Base-by-base conservation (phyloP, 768 basidiomycete species). In the Trametes elegans region DNA sequence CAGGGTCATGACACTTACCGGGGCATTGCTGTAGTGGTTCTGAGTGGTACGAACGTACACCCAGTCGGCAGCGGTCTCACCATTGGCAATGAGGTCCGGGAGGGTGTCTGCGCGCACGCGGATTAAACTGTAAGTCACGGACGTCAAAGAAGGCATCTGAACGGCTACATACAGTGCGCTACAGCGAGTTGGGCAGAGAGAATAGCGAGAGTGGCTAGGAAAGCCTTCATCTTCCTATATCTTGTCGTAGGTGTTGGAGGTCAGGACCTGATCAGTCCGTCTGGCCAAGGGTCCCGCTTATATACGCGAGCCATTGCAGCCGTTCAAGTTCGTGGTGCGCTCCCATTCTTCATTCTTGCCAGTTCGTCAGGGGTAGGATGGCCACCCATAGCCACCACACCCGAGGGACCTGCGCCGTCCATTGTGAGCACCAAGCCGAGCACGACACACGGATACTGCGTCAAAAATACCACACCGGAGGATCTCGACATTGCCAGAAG, bases 71-170 rank as follows among this genome's bases (percentile, higher is more conserved):
- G 52, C 55, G 5, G 45, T 45, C 36, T 57, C 53, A 35, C 66
- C 61, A 44, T 63, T 62, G 11, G 52, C 29, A 28, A 68, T 64
- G 44, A 69, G 54, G 50, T 69, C 64, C 7, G 67, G 68, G 48
- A 69, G 66, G 16, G 65, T 67, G 55, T 69, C 68, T 69, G 49
- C 3, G 18, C 11, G n/a, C n/a, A n/a, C n/a, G n/a, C n/a, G n/a
- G n/a, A n/a, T n/a, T 13, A 7, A 35, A 28, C 6, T 14, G 39
- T 59, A 24, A 31, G 49, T 2, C 18, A 14, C 10, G 1, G 11
- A 10, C 18, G 42, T 1, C 16, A 23, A 14, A 14, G 14, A 1
- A 2, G 5, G 5, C 10, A 3, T 9, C 5, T 5, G 28, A 23
- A 11, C n/a, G 24, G 31, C 5, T 1, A 52, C 63, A 32, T 36